Conservation (phyloP, 2,329 filamentous ascomycete genomes). For the Acrocalymma vagum region DNA sequence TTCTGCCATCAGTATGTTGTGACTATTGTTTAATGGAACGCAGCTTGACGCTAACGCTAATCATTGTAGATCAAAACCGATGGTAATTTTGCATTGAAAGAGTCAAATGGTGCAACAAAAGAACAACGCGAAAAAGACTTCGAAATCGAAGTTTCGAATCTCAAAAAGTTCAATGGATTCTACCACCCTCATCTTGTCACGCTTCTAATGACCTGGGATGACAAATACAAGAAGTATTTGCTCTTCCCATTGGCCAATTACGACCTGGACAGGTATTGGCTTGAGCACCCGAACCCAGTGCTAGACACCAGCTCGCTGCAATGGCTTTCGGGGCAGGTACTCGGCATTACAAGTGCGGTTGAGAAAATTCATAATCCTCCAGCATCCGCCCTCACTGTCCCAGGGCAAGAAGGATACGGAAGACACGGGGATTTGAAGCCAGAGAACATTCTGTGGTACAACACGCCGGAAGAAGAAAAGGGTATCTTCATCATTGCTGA, state of each 20-base stretch:
- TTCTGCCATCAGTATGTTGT: slow-evolving; percentile 2
- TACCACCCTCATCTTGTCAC: slow-evolving; percentile 19
- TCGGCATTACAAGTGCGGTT: slow-evolving; percentile 15
- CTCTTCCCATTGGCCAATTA: slow-evolving; percentile 19
- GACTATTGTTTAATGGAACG: neutral
- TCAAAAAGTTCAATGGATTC: slow-evolving; percentile 16
- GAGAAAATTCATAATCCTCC: slow-evolving; percentile 15
- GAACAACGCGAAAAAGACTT: slow-evolving; percentile 8
- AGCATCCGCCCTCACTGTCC: neutral
- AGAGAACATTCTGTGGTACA: slow-evolving; percentile 46
- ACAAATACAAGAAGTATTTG: slow-evolving; percentile 7
- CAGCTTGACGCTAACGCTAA: no score
- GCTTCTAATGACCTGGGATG: slow-evolving; percentile 20
- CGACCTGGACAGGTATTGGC: slow-evolving; percentile 18
- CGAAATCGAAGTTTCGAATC: slow-evolving; percentile 2
- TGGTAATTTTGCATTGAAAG: slow-evolving; percentile 4
- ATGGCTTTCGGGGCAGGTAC: slow-evolving; percentile 21
- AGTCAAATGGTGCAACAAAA: neutral
- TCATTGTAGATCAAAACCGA: neutral
- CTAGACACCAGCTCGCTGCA: neutral
- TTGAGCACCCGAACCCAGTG: neutral
- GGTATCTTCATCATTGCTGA: slow-evolving; percentile 17
- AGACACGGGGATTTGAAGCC: slow-evolving; percentile 46
- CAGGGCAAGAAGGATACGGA: slow-evolving; percentile 8
- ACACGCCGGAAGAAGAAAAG: neutral